These are phyloP conservation scores for Carex cristatella DNA, from an alignment of 176 grass and related monocot genomes.

Conservation along the genomic window DNA sequence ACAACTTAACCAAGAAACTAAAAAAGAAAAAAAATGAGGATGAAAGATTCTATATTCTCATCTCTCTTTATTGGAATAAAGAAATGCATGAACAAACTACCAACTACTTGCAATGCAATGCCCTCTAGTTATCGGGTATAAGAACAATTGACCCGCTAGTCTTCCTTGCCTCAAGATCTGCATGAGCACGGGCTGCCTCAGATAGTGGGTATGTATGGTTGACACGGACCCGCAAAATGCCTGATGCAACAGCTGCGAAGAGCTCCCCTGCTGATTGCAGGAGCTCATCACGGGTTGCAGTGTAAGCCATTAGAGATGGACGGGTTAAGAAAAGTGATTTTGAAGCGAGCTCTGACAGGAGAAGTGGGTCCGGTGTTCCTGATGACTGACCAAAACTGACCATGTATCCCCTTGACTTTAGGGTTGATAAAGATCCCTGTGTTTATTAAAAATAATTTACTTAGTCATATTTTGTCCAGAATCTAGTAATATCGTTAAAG, in stretches of 20 bases:
- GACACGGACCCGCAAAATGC: constrained; percentile 23
- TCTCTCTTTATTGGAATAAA: neutral
- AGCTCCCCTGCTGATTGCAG: constrained; percentile 40
- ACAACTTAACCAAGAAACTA: neutral
- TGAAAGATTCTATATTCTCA: neutral
- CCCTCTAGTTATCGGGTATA: constrained; percentile 27
- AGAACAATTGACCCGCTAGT: constrained; percentile 56
- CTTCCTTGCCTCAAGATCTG: constrained; percentile 45
- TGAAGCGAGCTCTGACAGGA: constrained; percentile 32
- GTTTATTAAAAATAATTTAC: neutral
- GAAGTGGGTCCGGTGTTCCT: constrained; percentile 40
- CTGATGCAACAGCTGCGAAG: constrained; percentile 21
- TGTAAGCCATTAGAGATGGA: constrained; percentile 52
- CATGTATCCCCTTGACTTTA: constrained; percentile 40
- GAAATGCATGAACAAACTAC: neutral
- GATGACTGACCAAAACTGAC: constrained; percentile 59
- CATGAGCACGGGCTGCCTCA: constrained; percentile 41
- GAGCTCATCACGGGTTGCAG: constrained; percentile 36
- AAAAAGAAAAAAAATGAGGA: neutral
- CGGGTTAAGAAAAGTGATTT: constrained; percentile 54
- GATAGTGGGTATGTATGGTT: constrained; percentile 49
- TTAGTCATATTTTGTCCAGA: neutral
- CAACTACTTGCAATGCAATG: neutral
- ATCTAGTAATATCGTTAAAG: neutral
- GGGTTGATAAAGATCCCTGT: constrained; percentile 43